Evolutionary conservation across 306 rosid species (phyloP), one percentile per base, ranked within the genome.

Genomic region (Ormosia semicastrata): DNA sequence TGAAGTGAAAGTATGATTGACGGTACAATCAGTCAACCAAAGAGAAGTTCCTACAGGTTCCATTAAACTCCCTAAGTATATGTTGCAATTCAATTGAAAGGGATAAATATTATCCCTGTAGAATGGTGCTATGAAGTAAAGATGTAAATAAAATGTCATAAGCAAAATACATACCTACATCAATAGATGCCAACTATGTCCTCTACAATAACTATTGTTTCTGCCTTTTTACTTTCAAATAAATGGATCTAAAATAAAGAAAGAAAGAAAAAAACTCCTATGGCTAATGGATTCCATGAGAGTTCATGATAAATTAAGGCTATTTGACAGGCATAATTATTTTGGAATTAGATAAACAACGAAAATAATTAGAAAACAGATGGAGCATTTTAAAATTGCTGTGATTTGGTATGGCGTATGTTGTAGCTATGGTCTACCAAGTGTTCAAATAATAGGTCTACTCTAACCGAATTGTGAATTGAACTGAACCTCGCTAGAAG

Each of bases 131-230:
- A 43, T 68, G 64, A 65, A 50, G 67, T 65, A 2, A 78, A 72
- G 63, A 67, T 57, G 76, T 34, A 66, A 33, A 79, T 75, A 46
- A 66, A 82, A 78, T 73, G 67, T 54, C 79, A 43, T 73, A 82
- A 57, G 71, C 57, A 83, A 83, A 37, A 83, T 71, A 39, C 66
- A 67, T 71, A 90, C 97, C 92, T 89, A 89, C 97, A 57, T 91
- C 87, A 74, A 90, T 75, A 59, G 92, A 85, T 54, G 90, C 83
- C 89, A 92, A 81, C 86, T 75, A 86, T 82, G 87, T 88, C 81
- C 97, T 86, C 87, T 33, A 64, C 60, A 76, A 81, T 60, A 54
- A 78, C 67, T 34, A 88, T 77, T 68, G 50, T 63, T 81, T 82
- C 80, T 80, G 24, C 50, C 46, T 41, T 60, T 80, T 66, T 34